Conservation (phyloP, 106 monocot genomes). For the Posidonia australis region DNA sequence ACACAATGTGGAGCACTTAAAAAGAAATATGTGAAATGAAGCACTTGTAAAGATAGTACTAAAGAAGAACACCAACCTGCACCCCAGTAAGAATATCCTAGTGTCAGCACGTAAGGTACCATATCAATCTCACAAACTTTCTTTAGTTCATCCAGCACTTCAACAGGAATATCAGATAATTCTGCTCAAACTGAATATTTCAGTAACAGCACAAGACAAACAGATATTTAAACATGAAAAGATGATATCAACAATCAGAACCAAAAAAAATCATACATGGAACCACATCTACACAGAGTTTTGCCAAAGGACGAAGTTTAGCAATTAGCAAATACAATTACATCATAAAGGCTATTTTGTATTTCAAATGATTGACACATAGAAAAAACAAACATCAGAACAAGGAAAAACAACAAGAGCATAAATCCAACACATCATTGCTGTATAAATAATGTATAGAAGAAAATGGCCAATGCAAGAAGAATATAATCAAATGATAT, state of each 20-base stretch:
- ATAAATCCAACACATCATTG: too few species aligned
- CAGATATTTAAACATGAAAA: background rate
- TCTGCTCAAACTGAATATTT: slow-evolving; percentile 27
- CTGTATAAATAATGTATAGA: background rate
- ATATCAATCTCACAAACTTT: slow-evolving; percentile 53
- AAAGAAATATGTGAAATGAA: background rate
- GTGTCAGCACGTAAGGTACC: slow-evolving; percentile 57
- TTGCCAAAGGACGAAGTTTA: background rate
- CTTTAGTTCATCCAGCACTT: slow-evolving; percentile 41
- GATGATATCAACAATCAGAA: background rate
- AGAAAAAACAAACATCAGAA: too few species aligned
- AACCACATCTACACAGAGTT: background rate
- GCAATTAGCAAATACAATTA: background rate
- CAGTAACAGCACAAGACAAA: background rate
- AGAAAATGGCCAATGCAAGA: background rate
- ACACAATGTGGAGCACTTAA: background rate
- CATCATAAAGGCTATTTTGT: background rate
- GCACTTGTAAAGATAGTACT: too few species aligned
- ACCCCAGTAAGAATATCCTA: slow-evolving; percentile 92
- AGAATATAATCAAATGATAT: background rate
- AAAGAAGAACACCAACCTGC: slow-evolving; percentile 49
- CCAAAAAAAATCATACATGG: background rate
- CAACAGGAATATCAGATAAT: slow-evolving; percentile 49
- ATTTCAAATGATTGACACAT: background rate
- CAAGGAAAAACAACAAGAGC: too few species aligned